Base-by-base conservation (phyloP, 306 rosid genomes). In the Vigna reflexopilosa region DNA sequence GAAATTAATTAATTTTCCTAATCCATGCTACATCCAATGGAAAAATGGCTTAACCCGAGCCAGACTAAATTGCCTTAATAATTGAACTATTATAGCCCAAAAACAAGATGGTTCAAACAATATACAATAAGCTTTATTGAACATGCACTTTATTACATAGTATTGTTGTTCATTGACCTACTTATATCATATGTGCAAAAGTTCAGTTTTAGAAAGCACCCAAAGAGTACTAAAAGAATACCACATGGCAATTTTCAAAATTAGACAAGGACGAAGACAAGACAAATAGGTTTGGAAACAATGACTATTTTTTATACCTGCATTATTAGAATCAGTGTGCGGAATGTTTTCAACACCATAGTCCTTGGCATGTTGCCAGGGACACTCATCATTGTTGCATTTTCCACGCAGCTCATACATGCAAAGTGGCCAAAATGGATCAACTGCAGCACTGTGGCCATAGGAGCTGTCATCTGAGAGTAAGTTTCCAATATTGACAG, bases 391-490 rank as follows among this genome's bases (percentile, higher is more conserved):
- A 83, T 95, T 88, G 93, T 95, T 95, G 92, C 98, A 95, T 85
- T 92, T 95, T 85, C 98, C 98, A 78, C 98, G 97, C 52, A 95
- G 98, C 73, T 92, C 98, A 88, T 76, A 95, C 92, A 91, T 88
- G 87, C 98, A 95, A 79, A 92, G 97, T 1, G 98, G 98, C 97
- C 93, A 89, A 82, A 87, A 89, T 7, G 96, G 93, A 78, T 95
- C 97, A 81, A 95, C 88, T 8, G 86, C 73, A 54, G 89, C 72
- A 75, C 85, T 86, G 82, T 81, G 74, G 66, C 87, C 82, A 80
- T 89, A 91, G 78, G 92, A 87, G 75, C 93, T 88, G 77, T 89
- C 93, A 65, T 80, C 88, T 45, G 81, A 80, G 59, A 71, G 71
- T 54, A 88, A 72, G 56, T 79, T 83, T 63, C 80, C 82, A 56